A percentile compares a stretch with the other conserved stretches of the same genome.
Conservation (phyloP, 768 basidiomycete genomes). For the Suillus occidentalis region DNA sequence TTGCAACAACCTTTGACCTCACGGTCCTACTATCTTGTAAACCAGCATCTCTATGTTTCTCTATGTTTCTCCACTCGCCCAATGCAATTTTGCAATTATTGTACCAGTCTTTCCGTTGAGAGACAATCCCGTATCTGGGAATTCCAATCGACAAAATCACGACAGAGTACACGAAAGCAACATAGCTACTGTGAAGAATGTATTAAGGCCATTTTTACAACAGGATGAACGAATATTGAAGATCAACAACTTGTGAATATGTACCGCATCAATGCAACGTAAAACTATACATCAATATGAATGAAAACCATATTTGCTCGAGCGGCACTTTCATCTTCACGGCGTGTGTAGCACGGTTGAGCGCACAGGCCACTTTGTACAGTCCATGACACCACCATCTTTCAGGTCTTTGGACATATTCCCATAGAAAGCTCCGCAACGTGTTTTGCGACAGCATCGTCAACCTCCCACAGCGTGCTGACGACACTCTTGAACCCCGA, state of each 20-base stretch:
- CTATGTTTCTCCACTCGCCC: not conserved
- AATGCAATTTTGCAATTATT: not conserved
- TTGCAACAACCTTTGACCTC: not conserved
- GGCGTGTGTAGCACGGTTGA: not conserved
- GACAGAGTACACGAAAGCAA: too few relatives aligned
- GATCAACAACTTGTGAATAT: too few relatives aligned
- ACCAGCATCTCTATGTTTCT: not conserved
- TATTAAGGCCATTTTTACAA: too few relatives aligned
- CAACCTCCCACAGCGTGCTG: slow-evolving; percentile 5
- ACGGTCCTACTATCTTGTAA: not conserved
- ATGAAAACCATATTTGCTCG: not conserved
- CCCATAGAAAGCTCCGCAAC: not conserved
- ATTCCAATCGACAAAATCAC: too few relatives aligned
- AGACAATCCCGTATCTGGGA: not conserved
- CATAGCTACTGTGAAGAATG: too few relatives aligned
- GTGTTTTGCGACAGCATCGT: slow-evolving; percentile 1
- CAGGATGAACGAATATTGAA: too few relatives aligned
- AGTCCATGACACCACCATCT: slow-evolving; percentile 1
- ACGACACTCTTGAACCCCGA: too few relatives aligned
- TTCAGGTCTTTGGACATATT: not conserved
- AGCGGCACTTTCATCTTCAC: not conserved
- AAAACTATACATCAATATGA: not conserved
- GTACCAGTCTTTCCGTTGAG: not conserved
- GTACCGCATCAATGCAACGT: too few relatives aligned
- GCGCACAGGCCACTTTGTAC: too few relatives aligned